phyloP scores from a whole-genome alignment of 2,329 filamentous ascomycete species.

The Xylaria sp. region DNA sequence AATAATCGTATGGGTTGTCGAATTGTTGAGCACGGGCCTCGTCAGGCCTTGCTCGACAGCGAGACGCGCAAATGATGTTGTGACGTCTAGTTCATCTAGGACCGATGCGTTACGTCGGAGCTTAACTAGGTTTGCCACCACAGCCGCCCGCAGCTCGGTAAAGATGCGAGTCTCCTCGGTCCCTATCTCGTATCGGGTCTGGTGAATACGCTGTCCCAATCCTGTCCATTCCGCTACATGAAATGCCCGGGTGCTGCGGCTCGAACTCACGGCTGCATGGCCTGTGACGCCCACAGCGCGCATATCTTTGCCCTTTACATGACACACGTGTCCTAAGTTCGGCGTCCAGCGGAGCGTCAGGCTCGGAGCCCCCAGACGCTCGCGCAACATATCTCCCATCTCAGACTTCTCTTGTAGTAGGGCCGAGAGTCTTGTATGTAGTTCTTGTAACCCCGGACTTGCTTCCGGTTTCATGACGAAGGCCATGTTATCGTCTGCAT shows the following conservation, averaged over 20 bases:
- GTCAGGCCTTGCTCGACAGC: slow-evolving; percentile 75
- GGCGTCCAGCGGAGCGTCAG: slow-evolving; percentile 87
- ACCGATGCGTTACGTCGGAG: slow-evolving; percentile 89
- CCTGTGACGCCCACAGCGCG: slow-evolving; percentile 35
- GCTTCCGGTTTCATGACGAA: slow-evolving; percentile 74
- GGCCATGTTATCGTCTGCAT: slow-evolving; percentile 61
- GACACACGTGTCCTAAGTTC: slow-evolving; percentile 85
- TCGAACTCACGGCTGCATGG: slow-evolving; percentile 67
- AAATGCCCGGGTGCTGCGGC: slow-evolving; percentile 84
- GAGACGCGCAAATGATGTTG: slow-evolving; percentile 81
- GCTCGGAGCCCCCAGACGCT: slow-evolving; percentile 64
- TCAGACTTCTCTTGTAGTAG: slow-evolving; percentile 64
- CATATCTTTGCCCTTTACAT: slow-evolving; percentile 82
- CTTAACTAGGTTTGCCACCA: slow-evolving; percentile 82
- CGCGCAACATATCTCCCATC: slow-evolving; percentile 66
- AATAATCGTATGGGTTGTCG: slow-evolving; percentile 69
- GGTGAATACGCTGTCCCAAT: slow-evolving; percentile 80
- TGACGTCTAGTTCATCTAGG: slow-evolving; percentile 90
- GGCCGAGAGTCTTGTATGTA: slow-evolving; percentile 70
- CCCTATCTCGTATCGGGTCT: slow-evolving; percentile 76
- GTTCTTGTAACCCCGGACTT: slow-evolving; percentile 65
- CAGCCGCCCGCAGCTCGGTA: slow-evolving; percentile 71
- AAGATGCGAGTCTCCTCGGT: slow-evolving; percentile 86
- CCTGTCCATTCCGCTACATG: slow-evolving; percentile 83
- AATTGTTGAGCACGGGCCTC: slow-evolving; percentile 72